A percentile compares a stretch with the other conserved stretches of the same genome.
Evolutionary conservation across 345 rosid species (phyloP).

Genomic region (Sonneratia caseolaris): DNA sequence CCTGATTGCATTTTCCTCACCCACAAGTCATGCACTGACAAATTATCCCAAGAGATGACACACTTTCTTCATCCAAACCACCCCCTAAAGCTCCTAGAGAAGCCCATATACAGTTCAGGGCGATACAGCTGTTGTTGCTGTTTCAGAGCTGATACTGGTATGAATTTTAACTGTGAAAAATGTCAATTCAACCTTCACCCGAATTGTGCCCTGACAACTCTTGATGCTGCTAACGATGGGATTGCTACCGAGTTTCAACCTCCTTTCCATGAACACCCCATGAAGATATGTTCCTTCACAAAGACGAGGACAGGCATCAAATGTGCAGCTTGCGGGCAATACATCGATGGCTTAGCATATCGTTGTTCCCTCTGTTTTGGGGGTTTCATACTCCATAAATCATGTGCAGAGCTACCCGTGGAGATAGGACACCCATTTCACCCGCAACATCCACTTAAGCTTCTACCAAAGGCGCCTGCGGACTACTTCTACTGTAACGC

Average conservation of each 20-base stretch:
- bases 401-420: slow-evolving; percentile 3
- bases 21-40: background rate
- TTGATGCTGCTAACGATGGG: background rate
- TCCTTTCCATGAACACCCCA: background rate
- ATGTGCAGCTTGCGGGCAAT: background rate
- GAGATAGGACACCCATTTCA: slow-evolving; percentile 1
- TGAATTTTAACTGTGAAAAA: background rate
- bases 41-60: background rate
- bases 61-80: background rate
- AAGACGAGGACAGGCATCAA: background rate
- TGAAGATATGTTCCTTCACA: background rate
- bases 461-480: background rate
- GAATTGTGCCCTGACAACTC: background rate
- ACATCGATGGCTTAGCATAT: slow-evolving; percentile 1
- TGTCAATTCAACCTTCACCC: background rate
- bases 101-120: background rate
- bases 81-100: background rate
- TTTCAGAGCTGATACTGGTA: background rate
- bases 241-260: background rate
- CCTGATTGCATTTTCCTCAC: background rate
- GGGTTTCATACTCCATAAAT: background rate
- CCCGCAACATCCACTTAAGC: background rate
- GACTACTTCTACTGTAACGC: slow-evolving; percentile 3
- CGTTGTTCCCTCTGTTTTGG: background rate
- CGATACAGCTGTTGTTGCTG: background rate